Conservation (phyloP, 176 grass and related monocot genomes). For the Cocos nucifera region DNA sequence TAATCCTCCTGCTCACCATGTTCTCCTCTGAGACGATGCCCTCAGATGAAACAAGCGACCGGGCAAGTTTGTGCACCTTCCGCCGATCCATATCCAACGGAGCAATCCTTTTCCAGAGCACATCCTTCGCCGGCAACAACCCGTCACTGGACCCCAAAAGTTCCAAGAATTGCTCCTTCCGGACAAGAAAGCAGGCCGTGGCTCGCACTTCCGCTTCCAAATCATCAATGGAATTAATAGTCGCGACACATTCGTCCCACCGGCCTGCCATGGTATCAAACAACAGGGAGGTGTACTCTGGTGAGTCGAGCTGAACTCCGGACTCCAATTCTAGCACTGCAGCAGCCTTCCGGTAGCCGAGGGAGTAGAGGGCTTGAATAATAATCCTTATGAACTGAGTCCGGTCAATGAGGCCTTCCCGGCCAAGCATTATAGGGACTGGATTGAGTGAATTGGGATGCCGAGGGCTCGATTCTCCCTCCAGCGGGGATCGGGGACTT, state of each 20-base stretch:
- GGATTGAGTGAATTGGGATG: background rate
- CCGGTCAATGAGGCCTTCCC: slow-evolving; percentile 36
- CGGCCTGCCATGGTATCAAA: slow-evolving; percentile 55
- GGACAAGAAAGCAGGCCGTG: slow-evolving; percentile 51
- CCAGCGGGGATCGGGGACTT: slow-evolving; percentile 16
- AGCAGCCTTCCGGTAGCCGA: slow-evolving; percentile 68
- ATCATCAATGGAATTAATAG: slow-evolving; percentile 40
- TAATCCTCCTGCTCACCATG: slow-evolving; percentile 42
- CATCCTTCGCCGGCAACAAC: slow-evolving; percentile 39
- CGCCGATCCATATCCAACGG: slow-evolving; percentile 45
- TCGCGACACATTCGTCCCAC: slow-evolving; percentile 72
- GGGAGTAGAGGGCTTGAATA: slow-evolving; percentile 66
- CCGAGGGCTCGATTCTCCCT: slow-evolving; percentile 17
- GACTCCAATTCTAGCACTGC: slow-evolving; percentile 71
- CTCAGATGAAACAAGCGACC: slow-evolving; percentile 46
- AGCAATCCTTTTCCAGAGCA: slow-evolving; percentile 56
- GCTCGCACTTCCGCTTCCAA: slow-evolving; percentile 25
- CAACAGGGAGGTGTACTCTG: slow-evolving; percentile 54
- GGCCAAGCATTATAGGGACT: slow-evolving; percentile 2
- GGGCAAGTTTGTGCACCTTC: slow-evolving; percentile 53
- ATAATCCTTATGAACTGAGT: slow-evolving; percentile 60
- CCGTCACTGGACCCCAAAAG: slow-evolving; percentile 51
- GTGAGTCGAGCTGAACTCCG: slow-evolving; percentile 51
- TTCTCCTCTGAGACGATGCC: slow-evolving; percentile 35
- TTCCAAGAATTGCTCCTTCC: slow-evolving; percentile 85